Evolutionary conservation across 345 rosid genomes (phyloP), one percentile per base, ranked within the genome.

Genomic region (Rhizophora mangle): DNA sequence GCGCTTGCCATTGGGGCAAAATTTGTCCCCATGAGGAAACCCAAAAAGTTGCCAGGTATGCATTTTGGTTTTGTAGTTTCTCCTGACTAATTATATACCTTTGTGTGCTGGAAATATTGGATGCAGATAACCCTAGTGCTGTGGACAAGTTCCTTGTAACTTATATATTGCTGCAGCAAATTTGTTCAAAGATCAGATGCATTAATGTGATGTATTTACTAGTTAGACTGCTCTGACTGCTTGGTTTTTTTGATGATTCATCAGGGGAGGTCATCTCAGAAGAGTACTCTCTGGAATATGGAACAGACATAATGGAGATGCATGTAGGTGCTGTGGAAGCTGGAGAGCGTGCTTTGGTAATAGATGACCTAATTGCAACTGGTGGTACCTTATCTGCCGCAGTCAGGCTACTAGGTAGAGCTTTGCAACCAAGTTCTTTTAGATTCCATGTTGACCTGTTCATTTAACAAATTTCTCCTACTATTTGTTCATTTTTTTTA

Each of bases 1-100:
- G 99, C 99, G 10, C 82, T 92, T 85, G 96, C 99, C 71, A 90
- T 95, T 78, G 99, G 99, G 39, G 99, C 99, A 29, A 95, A 95
- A 75, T 95, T 95, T 82, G 98, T 95, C 52, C 99, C 99, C 43
- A 80, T 92, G 90, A 90, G 99, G 82, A 95, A 95, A 82, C 99
- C 99, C 77, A 85, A 89, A 24, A 95, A 95, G 84, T 69, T 95
- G 60, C 99, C 98, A 49, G 99, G 99, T 95, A 87, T 46, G 9
- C 32, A 3, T 20, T 30, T 29, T 22, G 64, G 32, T 15, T 26
- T 26, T 51, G 18, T 49, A 11, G 20, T 62, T 53, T 31, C 60
- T 27, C 34, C 16, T 3, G 21, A 22, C 70, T 47, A 30, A 61
- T 46, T 68, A 5, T 59, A 1, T 22, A 15, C 18, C 53, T 65